phyloP scores from a whole-genome alignment of 78 protist species.

The Dictyostelium firmibasis region DNA sequence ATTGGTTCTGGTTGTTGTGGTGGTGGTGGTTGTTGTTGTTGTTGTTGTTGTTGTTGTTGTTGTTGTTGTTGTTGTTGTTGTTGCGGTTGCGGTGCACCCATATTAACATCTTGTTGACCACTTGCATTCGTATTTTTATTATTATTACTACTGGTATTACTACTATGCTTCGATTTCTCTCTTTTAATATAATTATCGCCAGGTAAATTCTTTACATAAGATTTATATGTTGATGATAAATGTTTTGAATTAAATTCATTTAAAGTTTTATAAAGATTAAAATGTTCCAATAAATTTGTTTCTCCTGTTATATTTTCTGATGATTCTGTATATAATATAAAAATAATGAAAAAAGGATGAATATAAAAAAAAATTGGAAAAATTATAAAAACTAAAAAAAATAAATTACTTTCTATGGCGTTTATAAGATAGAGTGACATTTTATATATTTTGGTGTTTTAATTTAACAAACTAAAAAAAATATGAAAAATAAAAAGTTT shows the following conservation, averaged over 20 bases:
- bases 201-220: slow-evolving; percentile 72
- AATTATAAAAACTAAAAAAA: too few species aligned
- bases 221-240: slow-evolving; percentile 74
- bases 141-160: neutral
- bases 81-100: neutral
- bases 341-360: too few species aligned
- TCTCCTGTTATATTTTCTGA: slow-evolving; percentile 26
- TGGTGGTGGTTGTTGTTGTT: neutral
- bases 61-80: slow-evolving; percentile 4
- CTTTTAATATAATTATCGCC: slow-evolving; percentile 78
- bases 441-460: too few species aligned
- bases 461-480: too few species aligned
- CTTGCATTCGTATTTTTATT: neutral
- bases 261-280: slow-evolving; percentile 18
- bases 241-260: slow-evolving; percentile 62
- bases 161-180: slow-evolving; percentile 32
- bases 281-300: slow-evolving; percentile 37
- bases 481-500: too few species aligned
- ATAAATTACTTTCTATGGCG: neutral
- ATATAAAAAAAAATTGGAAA: neutral
- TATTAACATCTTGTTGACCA: neutral
- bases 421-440: slow-evolving; percentile 1
- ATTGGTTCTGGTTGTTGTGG: neutral
- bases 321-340: neutral
- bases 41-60: slow-evolving; percentile 53